A percentile compares a stretch with the other conserved stretches of the same genome.
Conservation (phyloP, 75 land plant genomes). For the Picea glauca region DNA sequence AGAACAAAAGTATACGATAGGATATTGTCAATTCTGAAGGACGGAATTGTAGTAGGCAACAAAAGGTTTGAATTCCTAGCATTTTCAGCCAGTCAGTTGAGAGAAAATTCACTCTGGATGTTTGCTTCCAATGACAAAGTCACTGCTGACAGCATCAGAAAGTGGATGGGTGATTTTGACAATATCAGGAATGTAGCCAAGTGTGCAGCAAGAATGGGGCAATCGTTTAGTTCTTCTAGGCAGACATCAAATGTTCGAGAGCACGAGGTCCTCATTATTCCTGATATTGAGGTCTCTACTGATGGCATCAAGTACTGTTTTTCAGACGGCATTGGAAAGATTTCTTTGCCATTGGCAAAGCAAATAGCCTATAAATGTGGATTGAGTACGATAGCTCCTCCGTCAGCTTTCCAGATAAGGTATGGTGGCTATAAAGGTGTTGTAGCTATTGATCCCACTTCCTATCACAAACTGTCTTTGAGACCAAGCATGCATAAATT, state of each 20-base stretch:
- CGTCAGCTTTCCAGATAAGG: conserved; percentile 93
- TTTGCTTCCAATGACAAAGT: conserved; percentile 68
- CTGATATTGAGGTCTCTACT: conserved; percentile 52
- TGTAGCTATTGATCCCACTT: conserved; percentile 76
- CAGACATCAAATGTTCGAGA: conserved; percentile 39
- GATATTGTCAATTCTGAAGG: conserved; percentile 47
- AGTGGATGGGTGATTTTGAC: conserved; percentile 88
- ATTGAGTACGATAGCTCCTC: conserved; percentile 25
- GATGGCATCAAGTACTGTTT: conserved; percentile 69
- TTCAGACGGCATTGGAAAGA: conserved; percentile 97
- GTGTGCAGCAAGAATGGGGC: conserved; percentile 97
- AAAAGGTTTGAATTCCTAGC: conserved; percentile 82
- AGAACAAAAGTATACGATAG: conserved; percentile 53
- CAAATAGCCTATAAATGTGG: conserved; percentile 71
- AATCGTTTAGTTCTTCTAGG: conserved; percentile 74
- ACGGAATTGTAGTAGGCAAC: conserved; percentile 59
- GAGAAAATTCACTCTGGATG: conserved; percentile 85
- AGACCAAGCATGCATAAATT: conserved; percentile 84
- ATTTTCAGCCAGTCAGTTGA: conserved; percentile 89
- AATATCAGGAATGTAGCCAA: conserved; percentile 69
- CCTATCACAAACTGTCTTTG: conserved; percentile 63
- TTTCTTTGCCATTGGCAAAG: conserved; percentile 59
- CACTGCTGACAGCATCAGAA: conserved; percentile 58
- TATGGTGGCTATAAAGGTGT: conserved; percentile 97
- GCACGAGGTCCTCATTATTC: conserved; percentile 53